Base-by-base conservation (phyloP, 345 rosid species). In the Euphorbia peplus region DNA sequence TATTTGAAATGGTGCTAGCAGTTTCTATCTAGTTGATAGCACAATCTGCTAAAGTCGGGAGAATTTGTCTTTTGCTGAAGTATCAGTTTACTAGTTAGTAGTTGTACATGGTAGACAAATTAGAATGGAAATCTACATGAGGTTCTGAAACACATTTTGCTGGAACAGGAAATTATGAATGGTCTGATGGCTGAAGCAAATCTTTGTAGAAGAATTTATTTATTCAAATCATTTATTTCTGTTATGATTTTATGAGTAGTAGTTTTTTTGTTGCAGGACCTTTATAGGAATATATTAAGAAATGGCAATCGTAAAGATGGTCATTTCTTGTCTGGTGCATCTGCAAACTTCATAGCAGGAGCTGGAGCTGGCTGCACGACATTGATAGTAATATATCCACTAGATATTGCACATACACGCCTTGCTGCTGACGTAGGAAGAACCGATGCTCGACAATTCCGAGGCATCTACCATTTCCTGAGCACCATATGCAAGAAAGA, bases 291-390 rank as follows among this genome's bases (percentile, higher is more conserved):
- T 83, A 77, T 95, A 63, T 79, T 91, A 59, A 73, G 95, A 61
- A 86, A 83, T 57, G 79, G 82, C 39, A 78, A 80, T 73, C 75
- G 78, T 71, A 79, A 67, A 55, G 78, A 84, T 68, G 74, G 83
- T 73, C 81, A 77, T 68, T 28, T 83, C 54, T 28, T 87, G 21
- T 84, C 95, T 19, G 95, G 99, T 8, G 75, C 88, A 54, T 76
- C 90, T 8, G 95, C 97, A 72, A 95, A 95, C 79, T 93, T 89
- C 75, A 72, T 87, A 1, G 96, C 98, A 1, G 97, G 98, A 19
- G 86, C 97, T 72, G 93, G 90, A 0, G 96, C 97, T 58, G 99
- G 96, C 22, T 95, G 99, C 47, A 83, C 95, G 21, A 85, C 97
- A 29, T 71, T 87, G 72, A 74, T 89, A 55, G 69, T 93, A 18